Evolutionary conservation across 1,139 yeast species (phyloP), one percentile per base, ranked within the genome.

Genomic region (Protomyces lactucae-debilis): DNA sequence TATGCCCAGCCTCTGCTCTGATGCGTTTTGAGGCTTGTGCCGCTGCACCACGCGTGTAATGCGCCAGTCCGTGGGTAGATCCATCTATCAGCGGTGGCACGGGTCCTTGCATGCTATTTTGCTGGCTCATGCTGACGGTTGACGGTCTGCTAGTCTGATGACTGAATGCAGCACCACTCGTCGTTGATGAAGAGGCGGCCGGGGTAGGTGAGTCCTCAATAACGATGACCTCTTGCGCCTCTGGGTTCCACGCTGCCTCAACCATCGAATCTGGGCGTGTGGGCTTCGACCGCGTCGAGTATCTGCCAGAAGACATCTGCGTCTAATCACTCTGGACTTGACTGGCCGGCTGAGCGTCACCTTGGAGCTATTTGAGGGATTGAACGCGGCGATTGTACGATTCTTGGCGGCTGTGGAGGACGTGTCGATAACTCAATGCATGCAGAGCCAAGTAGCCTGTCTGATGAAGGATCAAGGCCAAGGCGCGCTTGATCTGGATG

Each of bases 141-240:
- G 23, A 18, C 5, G 48, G 48, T 21, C 48, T 18, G 18, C 48
- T 43, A 18, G 48, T 16, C 18, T 18, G 23, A 16, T 43, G 48
- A 43, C 48, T 43, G 23, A n/a, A 43, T 6, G 21, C 25, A n/a
- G 23, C 48, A 21, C 48, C 18, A n/a, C 23, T 10, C 5, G 18
- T 21, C 5, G 25, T 10, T 10, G 48, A 43, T 6, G 48, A 43
- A 5, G 56, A 16, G 1, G 40, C 23, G 28, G 52, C 55, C 9
- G 66, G 60, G 39, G 56, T 39, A 9, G 66, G 43, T 12, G 64
- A 53, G 57, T 73, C 74, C 45, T 73, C 74, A 21, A 75, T 73
- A 45, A 74, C 75, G 68, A 75, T 75, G 53, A 75, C 71, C 64
- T 75, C 76, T 39, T 68, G 67, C 16, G 43, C 35, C 21, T 52